These are phyloP conservation scores for Sporisorium exsertum DNA, from an alignment of 1,284 basidiomycete species.

Conservation along the genomic window DNA sequence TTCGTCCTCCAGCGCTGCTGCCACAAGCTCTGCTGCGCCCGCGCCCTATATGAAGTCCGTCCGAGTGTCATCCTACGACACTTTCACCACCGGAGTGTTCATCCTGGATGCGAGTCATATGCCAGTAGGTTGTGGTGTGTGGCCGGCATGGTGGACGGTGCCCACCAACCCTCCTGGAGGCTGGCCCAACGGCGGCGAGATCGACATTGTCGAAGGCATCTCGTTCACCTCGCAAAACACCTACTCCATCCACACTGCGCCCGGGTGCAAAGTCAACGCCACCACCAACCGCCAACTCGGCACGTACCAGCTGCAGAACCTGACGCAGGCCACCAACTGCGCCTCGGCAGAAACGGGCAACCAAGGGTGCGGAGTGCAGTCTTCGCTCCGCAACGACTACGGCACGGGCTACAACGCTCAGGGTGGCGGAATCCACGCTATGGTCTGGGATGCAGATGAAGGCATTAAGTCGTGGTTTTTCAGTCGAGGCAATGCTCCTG, in stretches of 20 bases:
- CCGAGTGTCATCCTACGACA: constrained; percentile 47
- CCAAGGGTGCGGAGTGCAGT: constrained; percentile 76
- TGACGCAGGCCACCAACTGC: constrained; percentile 73
- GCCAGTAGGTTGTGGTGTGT: constrained; percentile 57
- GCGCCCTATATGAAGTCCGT: constrained; percentile 49
- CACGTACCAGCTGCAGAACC: constrained; percentile 31
- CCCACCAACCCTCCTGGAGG: constrained; percentile 39
- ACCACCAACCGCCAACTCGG: constrained; percentile 40
- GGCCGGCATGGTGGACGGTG: constrained; percentile 65
- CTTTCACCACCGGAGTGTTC: constrained; percentile 55
- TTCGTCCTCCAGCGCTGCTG: constrained; percentile 15
- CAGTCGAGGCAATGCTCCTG: constrained; percentile 71
- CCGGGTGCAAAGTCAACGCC: constrained; percentile 45
- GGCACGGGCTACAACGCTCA: constrained; percentile 75
- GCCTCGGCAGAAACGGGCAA: constrained; percentile 74
- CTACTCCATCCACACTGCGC: constrained; percentile 52
- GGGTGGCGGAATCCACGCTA: constrained; percentile 74
- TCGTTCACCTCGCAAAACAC: constrained; percentile 51
- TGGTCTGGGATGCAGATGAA: constrained; percentile 27
- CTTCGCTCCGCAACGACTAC: constrained; percentile 71
- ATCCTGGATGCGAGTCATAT: constrained; percentile 50
- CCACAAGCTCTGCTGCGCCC: constrained; percentile 21
- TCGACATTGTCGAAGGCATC: constrained; percentile 63
- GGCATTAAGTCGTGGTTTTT: constrained; percentile 76
- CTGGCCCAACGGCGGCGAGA: constrained; percentile 63